Evolutionary conservation across 1,284 basidiomycete genomes (phyloP), one percentile per base, ranked within the genome.

Genomic region (Hortiboletus rubellus): DNA sequence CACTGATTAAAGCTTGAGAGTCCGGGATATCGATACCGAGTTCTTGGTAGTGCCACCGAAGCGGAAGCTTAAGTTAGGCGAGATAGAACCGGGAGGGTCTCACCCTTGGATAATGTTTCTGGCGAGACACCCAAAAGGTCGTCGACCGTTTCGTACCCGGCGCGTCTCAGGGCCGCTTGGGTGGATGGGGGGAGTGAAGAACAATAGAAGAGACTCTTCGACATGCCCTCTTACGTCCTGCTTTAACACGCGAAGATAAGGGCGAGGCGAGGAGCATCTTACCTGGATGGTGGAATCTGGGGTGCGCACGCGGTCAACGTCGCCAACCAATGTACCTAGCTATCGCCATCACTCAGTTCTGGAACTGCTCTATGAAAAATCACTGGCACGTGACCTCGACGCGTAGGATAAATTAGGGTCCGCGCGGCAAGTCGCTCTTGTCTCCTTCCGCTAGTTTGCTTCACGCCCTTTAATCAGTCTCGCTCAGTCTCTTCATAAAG

Each of bases 61-160:
- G 31, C 6, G 34, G 33, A 41, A 18, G 27, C 34, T 31, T 37
- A 51, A 46, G 54, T 43, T 40, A 53, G 42, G 33, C n/a, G 27
- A 56, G 31, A n/a, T 12, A 42, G 9, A 36, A 36, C 34, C n/a
- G 22, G 52, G 46, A 54, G 52, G 50, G 44, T 40, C 61, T 43
- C 52, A 80, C 83, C 81, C 73, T 74, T 71, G 33, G 81, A 74
- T 18, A 85, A 64, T 18, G 65, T 57, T 58, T 79, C 79, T 3
- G 77, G 72, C 0, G 75, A 74, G 10, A 72, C 68, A 17, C 66
- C 63, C 5, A 66, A 63, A 11, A 85, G 62, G 55, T 85, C 83
- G 24, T 77, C 70, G 3, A 79, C 63, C 5, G 77, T 80, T 60
- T 82, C 76, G 60, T 82, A 85, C 6, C 83, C 84, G 31, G 77